Conservation (phyloP, 2,329 filamentous ascomycete species). For the Xylaria sp. region DNA sequence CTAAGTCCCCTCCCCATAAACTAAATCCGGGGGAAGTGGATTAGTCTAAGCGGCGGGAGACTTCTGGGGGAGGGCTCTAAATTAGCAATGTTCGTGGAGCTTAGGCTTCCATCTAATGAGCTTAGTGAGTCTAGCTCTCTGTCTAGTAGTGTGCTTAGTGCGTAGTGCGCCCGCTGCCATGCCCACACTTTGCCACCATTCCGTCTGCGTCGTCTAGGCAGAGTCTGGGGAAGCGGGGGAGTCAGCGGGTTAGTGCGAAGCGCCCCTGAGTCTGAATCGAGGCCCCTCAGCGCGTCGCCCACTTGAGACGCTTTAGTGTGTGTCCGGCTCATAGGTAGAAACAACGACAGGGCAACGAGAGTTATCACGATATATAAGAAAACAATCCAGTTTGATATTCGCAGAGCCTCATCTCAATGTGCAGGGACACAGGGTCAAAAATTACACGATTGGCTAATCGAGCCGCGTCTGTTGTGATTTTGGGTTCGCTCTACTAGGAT, state of each 20-base stretch:
- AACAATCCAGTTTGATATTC: neutral
- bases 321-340: conserved; percentile 1
- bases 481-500: neutral
- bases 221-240: conserved; percentile 30
- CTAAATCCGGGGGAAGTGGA: conserved; percentile 28
- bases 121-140: no score
- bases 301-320: neutral
- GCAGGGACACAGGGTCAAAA: neutral
- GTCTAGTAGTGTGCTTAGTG: no score
- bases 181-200: conserved; percentile 16
- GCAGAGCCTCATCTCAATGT: conserved; percentile 22
- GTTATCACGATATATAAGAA: neutral
- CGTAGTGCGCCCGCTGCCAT: neutral
- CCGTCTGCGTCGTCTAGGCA: conserved; percentile 24
- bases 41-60: neutral
- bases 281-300: neutral
- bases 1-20: conserved; percentile 11
- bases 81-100: conserved; percentile 12
- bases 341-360: neutral
- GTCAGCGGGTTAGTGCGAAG: neutral
- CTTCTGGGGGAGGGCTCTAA: neutral
- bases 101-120: conserved; percentile 3
- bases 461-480: conserved; percentile 1
- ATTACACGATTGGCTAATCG: conserved; percentile 19
- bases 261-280: conserved; percentile 18